Conservation (phyloP, 108 stramenopile species). For the Parmales sp. region DNA sequence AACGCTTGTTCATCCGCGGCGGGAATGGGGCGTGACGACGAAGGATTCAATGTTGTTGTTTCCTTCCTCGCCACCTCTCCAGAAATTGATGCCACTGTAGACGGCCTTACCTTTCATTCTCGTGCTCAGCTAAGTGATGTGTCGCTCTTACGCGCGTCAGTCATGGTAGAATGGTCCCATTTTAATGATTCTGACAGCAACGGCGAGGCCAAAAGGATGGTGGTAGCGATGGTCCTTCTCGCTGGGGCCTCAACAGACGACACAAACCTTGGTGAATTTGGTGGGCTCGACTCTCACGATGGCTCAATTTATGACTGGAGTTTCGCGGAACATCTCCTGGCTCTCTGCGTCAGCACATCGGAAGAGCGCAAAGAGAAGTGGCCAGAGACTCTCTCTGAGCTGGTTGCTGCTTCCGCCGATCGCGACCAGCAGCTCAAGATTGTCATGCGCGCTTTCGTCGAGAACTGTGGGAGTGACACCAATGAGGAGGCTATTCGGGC, state of each 20-base stretch:
- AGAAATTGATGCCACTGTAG: not conserved
- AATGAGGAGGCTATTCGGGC: not conserved
- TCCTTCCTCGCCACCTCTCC: not conserved
- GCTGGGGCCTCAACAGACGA: not conserved
- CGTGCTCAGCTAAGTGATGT: not conserved
- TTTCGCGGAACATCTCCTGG: not conserved
- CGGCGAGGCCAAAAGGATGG: not conserved
- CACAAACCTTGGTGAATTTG: not conserved
- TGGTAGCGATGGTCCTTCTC: not conserved
- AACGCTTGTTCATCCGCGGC: not conserved
- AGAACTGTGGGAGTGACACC: slow-evolving; percentile 8
- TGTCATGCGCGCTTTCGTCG: not conserved
- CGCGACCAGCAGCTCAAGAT: not conserved
- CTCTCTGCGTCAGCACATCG: not conserved
- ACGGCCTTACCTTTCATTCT: not conserved
- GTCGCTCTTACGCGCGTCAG: not conserved
- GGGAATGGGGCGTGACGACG: not conserved
- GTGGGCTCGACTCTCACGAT: not conserved
- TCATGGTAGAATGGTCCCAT: not conserved
- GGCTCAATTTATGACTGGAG: not conserved
- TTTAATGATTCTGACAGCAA: not conserved
- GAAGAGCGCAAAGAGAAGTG: slow-evolving; percentile 2
- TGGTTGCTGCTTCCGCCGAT: not conserved
- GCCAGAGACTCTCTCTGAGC: not conserved
- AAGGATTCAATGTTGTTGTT: not conserved